Conservation (phyloP, 225 moss, liverwort and hornwort genomes). For the Asterella californica region DNA sequence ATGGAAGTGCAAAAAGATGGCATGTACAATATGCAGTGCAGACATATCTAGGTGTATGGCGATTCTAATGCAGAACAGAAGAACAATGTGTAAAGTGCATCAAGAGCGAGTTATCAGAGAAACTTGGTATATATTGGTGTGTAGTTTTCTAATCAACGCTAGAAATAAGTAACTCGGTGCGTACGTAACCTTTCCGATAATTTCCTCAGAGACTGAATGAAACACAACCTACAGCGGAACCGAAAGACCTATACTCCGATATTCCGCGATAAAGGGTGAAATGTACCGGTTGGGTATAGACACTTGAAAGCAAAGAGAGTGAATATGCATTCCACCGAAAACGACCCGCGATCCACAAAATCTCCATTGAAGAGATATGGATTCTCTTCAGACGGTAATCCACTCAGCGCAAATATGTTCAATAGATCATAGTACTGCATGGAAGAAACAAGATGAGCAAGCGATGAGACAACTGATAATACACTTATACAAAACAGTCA, state of each 20-base stretch:
- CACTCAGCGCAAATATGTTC: constrained; percentile 91
- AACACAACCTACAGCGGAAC: background rate
- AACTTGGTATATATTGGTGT: no score
- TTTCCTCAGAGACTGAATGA: background rate
- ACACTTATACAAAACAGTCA: background rate
- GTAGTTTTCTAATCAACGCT: no score
- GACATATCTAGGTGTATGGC: no score
- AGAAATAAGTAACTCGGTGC: background rate
- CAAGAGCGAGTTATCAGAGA: no score
- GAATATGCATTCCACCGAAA: constrained; percentile 96
- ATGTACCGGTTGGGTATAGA: constrained; percentile 79
- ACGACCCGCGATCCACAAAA: constrained; percentile 98
- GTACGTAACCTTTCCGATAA: background rate
- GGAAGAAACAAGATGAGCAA: background rate
- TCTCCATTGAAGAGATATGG: constrained; percentile 99
- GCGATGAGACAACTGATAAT: background rate
- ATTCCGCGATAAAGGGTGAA: background rate
- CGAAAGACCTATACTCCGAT: background rate
- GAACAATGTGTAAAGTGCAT: no score
- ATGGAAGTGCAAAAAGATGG: no score
- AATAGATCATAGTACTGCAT: constrained; percentile 89
- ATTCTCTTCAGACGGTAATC: constrained; percentile 87
- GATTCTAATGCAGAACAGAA: no score
- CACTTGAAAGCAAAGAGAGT: constrained; percentile 99
- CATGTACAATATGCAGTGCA: no score